Evolutionary conservation across 1,139 yeast species (phyloP).

Genomic region (Kodamaea derodonti): DNA sequence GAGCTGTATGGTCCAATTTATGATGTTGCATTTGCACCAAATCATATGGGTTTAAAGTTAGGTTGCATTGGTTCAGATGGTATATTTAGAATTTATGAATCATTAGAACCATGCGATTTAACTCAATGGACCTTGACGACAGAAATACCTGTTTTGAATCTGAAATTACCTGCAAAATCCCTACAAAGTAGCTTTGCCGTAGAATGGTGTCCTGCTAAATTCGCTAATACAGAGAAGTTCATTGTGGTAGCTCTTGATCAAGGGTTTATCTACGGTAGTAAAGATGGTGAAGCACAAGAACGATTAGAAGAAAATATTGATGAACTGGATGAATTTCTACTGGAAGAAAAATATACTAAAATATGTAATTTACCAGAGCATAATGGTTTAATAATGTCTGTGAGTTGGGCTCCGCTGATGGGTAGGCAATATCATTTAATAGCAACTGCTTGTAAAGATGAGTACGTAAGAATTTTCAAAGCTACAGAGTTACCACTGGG

Average conservation of each 20-base stretch:
- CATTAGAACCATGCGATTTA: slow-evolving; percentile 82
- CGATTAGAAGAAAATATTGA: slow-evolving; percentile 28
- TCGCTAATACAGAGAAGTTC: slow-evolving; percentile 67
- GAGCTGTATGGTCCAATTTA: slow-evolving; percentile 89
- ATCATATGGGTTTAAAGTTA: slow-evolving; percentile 74
- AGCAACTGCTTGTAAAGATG: slow-evolving; percentile 96
- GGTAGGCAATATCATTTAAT: slow-evolving; percentile 84
- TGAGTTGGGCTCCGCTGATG: slow-evolving; percentile 97
- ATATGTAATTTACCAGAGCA: slow-evolving; percentile 64
- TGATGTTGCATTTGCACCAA: slow-evolving; percentile 86
- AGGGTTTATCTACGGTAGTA: slow-evolving; percentile 70
- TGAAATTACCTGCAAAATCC: slow-evolving; percentile 65
- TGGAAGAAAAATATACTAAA: slow-evolving; percentile 25
- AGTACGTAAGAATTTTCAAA: slow-evolving; percentile 81
- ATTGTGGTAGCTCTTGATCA: slow-evolving; percentile 86
- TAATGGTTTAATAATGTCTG: slow-evolving; percentile 79
- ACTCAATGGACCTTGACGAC: slow-evolving; percentile 75
- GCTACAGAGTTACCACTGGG: slow-evolving; percentile 42
- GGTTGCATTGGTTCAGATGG: slow-evolving; percentile 94
- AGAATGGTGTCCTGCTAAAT: slow-evolving; percentile 92
- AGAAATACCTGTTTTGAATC: slow-evolving; percentile 67
- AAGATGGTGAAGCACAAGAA: slow-evolving; percentile 10
- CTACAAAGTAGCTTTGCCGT: slow-evolving; percentile 83
- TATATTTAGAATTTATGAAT: slow-evolving; percentile 78
- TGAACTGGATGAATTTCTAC: slow-evolving; percentile 16